phyloP scores from a whole-genome alignment of 1,139 yeast species.

The Saccharomyces pastorianus region DNA sequence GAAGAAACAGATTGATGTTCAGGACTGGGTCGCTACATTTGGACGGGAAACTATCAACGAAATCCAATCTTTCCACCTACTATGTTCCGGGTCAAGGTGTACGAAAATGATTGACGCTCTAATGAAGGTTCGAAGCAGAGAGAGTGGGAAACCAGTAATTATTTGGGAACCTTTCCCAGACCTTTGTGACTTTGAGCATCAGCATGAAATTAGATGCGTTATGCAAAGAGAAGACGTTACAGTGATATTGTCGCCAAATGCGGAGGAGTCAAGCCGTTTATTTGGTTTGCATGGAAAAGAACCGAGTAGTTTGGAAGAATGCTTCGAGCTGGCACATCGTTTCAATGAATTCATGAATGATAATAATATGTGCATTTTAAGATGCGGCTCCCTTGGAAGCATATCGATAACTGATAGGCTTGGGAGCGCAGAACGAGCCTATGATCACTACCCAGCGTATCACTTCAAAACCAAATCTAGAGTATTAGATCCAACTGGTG shows the following conservation, averaged over 20 bases:
- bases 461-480: conserved; percentile 39
- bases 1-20: conserved; percentile 54
- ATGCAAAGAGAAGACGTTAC: conserved; percentile 39
- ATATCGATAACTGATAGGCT: conserved; percentile 30
- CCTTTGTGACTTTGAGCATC: conserved; percentile 48
- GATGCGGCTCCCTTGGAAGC: conserved; percentile 71
- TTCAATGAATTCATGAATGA: conserved; percentile 38
- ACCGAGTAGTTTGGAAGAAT: conserved; percentile 34
- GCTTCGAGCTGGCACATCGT: conserved; percentile 38
- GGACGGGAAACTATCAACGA: conserved; percentile 37
- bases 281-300: conserved; percentile 37
- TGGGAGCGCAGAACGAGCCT: conserved; percentile 29
- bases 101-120: conserved; percentile 38
- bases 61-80: conserved; percentile 45
- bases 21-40: conserved; percentile 41
- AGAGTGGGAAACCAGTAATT: conserved; percentile 37
- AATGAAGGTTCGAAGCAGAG: conserved; percentile 10
- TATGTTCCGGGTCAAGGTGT: conserved; percentile 65
- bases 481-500: conserved; percentile 88
- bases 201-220: conserved; percentile 36
- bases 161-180: conserved; percentile 89
- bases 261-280: conserved; percentile 67
- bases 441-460: conserved; percentile 53
- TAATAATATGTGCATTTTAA: conserved; percentile 37
- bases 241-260: conserved; percentile 66